Evolutionary conservation across 257 asterid species (phyloP), one percentile per base, ranked within the genome.

Genomic region (Plantago ovata): DNA sequence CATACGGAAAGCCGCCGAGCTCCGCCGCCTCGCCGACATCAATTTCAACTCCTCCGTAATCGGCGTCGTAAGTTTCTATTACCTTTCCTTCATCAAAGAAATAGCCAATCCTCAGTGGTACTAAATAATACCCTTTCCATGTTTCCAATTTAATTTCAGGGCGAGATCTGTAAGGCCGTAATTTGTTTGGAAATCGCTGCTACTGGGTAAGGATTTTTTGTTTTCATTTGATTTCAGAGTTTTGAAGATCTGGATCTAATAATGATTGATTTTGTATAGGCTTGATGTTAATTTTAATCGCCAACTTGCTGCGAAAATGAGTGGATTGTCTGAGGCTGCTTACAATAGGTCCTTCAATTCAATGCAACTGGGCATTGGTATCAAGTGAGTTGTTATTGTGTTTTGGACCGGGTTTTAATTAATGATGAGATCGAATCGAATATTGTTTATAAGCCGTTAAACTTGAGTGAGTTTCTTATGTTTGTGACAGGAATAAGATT

Each of bases 131-230:
- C n/a, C n/a, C 32, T 5, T 23, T 40, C 19, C 10, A 18, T 15
- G 10, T 0, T 53, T 3, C 33, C 38, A 49, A 12, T 42, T 65
- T 56, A 49, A 70, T 60, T 69, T 59, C 64, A 87, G 96, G 97
- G 99, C 1, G 99, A 93, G 87, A 78, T 82, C 15, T 93, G 99
- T 63, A 93, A 93, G 69, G 97, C 99, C n/a, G 74, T 93, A 18
- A 86, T 89, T 53, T 93, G 96, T 65, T 62, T 93, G 11, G 99
- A 93, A 72, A 86, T 93, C 63, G 89, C 99, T 19, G 85, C 99
- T 49, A 63, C 82, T 12, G 69, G 93, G 97, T 93, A 77, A 33
- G 6, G 7, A 48, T 62, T 32, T 38, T 36, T 53, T 38, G 14
- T 3, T 56, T 14, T 10, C 16, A 6, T 13, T 18, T 18, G 7